Evolutionary conservation across 805 yeast genomes (phyloP).

Genomic region (Suhomyces sp.): DNA sequence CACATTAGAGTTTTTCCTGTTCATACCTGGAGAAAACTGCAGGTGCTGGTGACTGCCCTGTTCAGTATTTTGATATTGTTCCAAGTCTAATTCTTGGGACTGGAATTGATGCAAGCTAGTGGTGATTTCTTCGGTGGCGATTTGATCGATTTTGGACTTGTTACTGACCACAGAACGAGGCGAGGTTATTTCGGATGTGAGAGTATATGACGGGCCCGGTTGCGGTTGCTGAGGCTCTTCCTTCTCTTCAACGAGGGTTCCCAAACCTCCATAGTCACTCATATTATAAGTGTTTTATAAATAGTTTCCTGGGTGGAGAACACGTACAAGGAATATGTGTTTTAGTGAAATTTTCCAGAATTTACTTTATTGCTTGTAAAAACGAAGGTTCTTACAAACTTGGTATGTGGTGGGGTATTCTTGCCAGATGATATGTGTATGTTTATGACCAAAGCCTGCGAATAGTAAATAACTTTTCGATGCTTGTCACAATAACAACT

Average conservation of each 20-base stretch:
- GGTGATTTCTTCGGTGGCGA: not conserved
- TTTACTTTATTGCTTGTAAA: not conserved
- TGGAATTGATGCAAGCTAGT: not conserved
- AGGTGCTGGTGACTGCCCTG: not conserved
- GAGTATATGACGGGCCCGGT: not conserved
- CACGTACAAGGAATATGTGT: not conserved
- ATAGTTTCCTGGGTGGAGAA: not conserved
- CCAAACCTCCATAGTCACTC: conserved; percentile 25
- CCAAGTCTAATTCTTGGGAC: not conserved
- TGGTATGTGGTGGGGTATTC: not conserved
- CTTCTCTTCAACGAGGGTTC: conserved; percentile 31
- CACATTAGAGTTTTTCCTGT: not conserved
- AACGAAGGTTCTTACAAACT: not conserved
- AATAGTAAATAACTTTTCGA: not conserved
- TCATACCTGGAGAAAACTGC: not conserved
- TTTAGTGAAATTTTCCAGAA: not conserved
- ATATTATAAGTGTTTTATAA: not conserved
- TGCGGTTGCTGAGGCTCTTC: conserved; percentile 7
- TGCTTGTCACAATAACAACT: not conserved
- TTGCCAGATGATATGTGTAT: not conserved
- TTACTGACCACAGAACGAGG: not conserved
- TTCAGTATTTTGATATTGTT: not conserved
- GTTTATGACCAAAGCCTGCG: not conserved
- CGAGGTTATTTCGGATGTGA: not conserved
- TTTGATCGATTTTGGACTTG: not conserved